Evolutionary conservation across 805 yeast species (phyloP).

Genomic region (Pichia paraexigua): DNA sequence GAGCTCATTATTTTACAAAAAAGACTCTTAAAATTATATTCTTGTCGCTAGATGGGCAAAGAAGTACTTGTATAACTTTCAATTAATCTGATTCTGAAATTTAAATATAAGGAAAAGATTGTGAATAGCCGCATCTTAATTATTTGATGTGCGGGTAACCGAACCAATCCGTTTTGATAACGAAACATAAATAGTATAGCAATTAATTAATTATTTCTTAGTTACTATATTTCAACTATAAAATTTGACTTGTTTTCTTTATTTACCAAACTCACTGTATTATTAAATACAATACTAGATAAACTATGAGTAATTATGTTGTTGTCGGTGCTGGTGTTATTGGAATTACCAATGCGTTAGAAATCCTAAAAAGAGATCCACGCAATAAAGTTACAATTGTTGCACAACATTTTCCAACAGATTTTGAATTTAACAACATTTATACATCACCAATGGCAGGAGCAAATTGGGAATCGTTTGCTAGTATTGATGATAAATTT

Average conservation of each 20-base stretch:
- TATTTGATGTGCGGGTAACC: too few species aligned
- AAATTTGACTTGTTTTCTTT: not conserved
- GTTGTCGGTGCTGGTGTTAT: conserved; percentile 43
- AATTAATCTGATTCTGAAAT: too few species aligned
- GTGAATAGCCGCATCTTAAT: too few species aligned
- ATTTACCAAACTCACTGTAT: not conserved
- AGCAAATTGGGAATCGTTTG: conserved; percentile 64
- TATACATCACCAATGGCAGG: conserved; percentile 68
- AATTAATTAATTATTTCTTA: too few species aligned
- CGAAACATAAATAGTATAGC: too few species aligned
- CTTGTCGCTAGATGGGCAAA: too few species aligned
- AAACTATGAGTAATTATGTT: conserved; percentile 16
- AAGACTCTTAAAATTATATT: too few species aligned
- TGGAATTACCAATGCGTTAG: conserved; percentile 45
- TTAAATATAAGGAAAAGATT: too few species aligned
- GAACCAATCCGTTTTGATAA: too few species aligned
- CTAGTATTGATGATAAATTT: conserved; percentile 31
- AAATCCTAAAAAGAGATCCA: conserved; percentile 28
- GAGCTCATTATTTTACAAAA: too few species aligned
- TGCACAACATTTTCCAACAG: conserved; percentile 49
- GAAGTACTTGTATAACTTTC: too few species aligned
- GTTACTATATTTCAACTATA: too few species aligned
- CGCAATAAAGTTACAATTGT: conserved; percentile 37
- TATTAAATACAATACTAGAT: not conserved
- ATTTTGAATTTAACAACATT: conserved; percentile 33